Base-by-base conservation (phyloP, 768 basidiomycete genomes). In the Chalciporus pseudorubinellus region DNA sequence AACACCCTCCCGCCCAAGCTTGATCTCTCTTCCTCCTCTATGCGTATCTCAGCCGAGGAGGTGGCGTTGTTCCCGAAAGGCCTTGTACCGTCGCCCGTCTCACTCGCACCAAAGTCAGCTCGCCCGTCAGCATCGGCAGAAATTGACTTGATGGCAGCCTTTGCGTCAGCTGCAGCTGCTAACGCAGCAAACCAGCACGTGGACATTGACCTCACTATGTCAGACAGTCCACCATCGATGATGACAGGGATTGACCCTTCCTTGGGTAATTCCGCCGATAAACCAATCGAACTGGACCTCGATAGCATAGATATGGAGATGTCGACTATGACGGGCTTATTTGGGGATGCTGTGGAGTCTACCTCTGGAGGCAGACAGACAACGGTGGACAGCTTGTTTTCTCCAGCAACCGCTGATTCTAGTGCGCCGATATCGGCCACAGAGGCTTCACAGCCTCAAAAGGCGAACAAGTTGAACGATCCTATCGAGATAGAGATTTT, bases 231-330 rank as follows among this genome's bases (percentile, higher is more conserved):
- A 18, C 44, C 55, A 7, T 59, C 58, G 21, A 60, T 59, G 60
- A 63, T 68, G 44, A 14, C 57, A 2, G 48, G 54, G 13, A 53
- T 70, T 45, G 69, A 75, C 47, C 63, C 72, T 42, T 39, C 65
- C 38, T 47, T 75, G 26, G 85, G 89, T 13, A 83, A 71, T 61
- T 86, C 84, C 6, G 86, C 81, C 1, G 89, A 92, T 64, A 87
- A 87, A 64, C 88, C 89, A 18, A 90, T 91, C 50, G 89, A 89
- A 61, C 76, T 91, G 21, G 87, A 91, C 64, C 60, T 91, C 48
- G 87, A 89, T 41, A 57, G 59, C 45, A 82, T 85, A 66, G 84
- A 88, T 56, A 79, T 85, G 46, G 82, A 83, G 61, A 84, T 84
- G 74, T 55, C 72, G 34, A 63, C 61, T 38, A 64, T 74, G 60